Conservation (phyloP, 441 rosid species). For the Euphorbia schlechtendalii region DNA sequence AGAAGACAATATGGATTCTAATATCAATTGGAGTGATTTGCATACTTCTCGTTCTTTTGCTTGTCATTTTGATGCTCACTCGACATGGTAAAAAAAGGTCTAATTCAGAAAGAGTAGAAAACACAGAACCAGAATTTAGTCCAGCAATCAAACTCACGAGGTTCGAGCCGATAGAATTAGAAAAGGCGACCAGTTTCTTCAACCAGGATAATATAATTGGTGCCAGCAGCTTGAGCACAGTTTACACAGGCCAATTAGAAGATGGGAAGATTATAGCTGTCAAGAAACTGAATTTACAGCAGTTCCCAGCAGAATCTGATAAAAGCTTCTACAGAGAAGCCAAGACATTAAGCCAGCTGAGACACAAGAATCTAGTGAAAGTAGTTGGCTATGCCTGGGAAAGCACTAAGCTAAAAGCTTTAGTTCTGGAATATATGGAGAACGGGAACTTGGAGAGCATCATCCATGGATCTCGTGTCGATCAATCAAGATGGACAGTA, state of each 20-base stretch:
- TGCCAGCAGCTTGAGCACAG: slow-evolving; percentile 69
- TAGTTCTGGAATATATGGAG: slow-evolving; percentile 66
- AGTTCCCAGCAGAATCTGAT: slow-evolving; percentile 58
- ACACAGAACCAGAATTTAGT: slow-evolving; percentile 36
- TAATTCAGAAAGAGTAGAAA: slow-evolving; percentile 24
- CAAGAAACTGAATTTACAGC: slow-evolving; percentile 61
- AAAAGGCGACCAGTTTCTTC: slow-evolving; percentile 58
- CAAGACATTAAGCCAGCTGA: slow-evolving; percentile 56
- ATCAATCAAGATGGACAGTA: slow-evolving; percentile 36
- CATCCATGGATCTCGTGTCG: slow-evolving; percentile 37
- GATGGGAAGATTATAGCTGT: slow-evolving; percentile 57
- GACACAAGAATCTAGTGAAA: slow-evolving; percentile 69
- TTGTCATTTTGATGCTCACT: slow-evolving; percentile 27
- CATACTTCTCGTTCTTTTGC: slow-evolving; percentile 27
- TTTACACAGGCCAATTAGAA: slow-evolving; percentile 62
- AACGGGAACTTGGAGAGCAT: slow-evolving; percentile 64
- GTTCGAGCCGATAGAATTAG: slow-evolving; percentile 47
- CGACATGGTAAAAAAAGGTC: slow-evolving; percentile 21
- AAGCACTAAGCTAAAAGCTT: slow-evolving; percentile 62
- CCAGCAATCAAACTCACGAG: slow-evolving; percentile 46
- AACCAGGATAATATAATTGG: slow-evolving; percentile 50
- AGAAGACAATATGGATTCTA: slow-evolving; percentile 33
- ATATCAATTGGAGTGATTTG: slow-evolving; percentile 38
- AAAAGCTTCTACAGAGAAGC: slow-evolving; percentile 70
- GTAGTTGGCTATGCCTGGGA: slow-evolving; percentile 89